Evolutionary conservation across 2,329 filamentous ascomycete species (phyloP), one percentile per base, ranked within the genome.

Genomic region (Sporothrix mexicana): DNA sequence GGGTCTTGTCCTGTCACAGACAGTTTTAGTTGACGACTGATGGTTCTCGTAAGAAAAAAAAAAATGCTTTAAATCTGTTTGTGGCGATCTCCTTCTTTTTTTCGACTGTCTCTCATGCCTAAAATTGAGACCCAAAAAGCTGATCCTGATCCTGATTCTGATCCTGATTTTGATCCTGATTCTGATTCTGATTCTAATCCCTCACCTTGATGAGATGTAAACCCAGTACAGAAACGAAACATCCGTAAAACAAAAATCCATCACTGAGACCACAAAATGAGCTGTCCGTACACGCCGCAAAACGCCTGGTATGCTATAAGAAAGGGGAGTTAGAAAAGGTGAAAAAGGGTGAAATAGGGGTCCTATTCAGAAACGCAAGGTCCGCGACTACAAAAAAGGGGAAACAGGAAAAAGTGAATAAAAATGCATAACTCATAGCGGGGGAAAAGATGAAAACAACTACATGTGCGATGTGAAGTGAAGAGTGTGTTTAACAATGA

Each of bases 1-100:
- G 30, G 30, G 61, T 66, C 61, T 66, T 66, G 41, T 8, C 43
- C 20, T 25, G 61, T 66, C n/a, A 66, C 61, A 66, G 12, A 45
- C 61, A 66, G 41, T 47, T 47, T 23, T 20, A 20, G 41, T 1
- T 25, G 41, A 45, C 9, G 41, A 9, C 43, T 13, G 55, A 12
- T 59, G 9, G 13, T 12, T 36, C 8, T 36, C 55, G n/a, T 43
- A 23, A 20, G 2, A 23, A 25, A n/a, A 15, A 64, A 10, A 64
- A 45, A 20, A 55, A 45, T 43, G 59, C 30, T 13, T 45, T 45
- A n/a, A 17, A 23, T 64, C 45, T 64, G 36, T 64, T 64, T 64
- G 59, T 23, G 17, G 59, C n/a, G 36, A 23, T 0, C 36, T 13
- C 10, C 13, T 23, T 64, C 5, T 64, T 43, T 64, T n/a, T 10